These are phyloP conservation scores for Salvia rosmarinus DNA, from an alignment of 257 asterid genomes.

Conservation along the genomic window DNA sequence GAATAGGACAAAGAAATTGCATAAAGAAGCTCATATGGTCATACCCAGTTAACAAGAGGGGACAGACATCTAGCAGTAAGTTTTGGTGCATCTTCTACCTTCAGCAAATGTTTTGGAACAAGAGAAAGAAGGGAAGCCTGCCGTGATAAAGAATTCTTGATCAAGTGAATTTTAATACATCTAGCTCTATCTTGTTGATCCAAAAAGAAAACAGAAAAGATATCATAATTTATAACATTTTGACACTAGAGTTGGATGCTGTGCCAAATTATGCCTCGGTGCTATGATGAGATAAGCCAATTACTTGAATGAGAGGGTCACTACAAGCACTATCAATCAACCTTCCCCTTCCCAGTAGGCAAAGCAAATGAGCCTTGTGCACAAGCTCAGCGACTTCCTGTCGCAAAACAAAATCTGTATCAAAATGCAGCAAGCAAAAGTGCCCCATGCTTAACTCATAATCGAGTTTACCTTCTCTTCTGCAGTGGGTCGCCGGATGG, in stretches of 20 bases:
- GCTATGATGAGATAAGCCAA: constrained; percentile 22
- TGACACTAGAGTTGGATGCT: background rate
- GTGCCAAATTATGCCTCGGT: constrained; percentile 12
- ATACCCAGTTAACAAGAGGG: constrained; percentile 86
- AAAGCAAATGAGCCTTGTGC: constrained; percentile 91
- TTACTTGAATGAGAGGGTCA: constrained; percentile 93
- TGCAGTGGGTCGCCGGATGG: constrained; percentile 77
- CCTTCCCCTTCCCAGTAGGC: constrained; percentile 93
- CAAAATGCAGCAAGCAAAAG: constrained; percentile 21
- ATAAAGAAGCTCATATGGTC: constrained; percentile 20
- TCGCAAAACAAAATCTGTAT: constrained; percentile 26
- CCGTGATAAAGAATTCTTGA: constrained; percentile 39
- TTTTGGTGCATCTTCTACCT: constrained; percentile 59
- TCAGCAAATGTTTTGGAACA: constrained; percentile 72
- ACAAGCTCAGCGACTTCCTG: constrained; percentile 88
- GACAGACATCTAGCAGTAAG: constrained; percentile 64
- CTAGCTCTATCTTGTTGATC: constrained; percentile 22
- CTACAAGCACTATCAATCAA: constrained; percentile 75
- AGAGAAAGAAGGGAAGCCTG: constrained; percentile 96
- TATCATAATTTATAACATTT: background rate
- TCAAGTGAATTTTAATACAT: constrained; percentile 7
- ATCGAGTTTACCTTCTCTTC: constrained; percentile 70
- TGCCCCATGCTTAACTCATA: background rate
- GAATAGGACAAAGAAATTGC: constrained; percentile 21
- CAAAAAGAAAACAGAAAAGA: background rate